phyloP scores from a whole-genome alignment of 2,329 filamentous ascomycete species.

The Sarocladiaceae sp. region DNA sequence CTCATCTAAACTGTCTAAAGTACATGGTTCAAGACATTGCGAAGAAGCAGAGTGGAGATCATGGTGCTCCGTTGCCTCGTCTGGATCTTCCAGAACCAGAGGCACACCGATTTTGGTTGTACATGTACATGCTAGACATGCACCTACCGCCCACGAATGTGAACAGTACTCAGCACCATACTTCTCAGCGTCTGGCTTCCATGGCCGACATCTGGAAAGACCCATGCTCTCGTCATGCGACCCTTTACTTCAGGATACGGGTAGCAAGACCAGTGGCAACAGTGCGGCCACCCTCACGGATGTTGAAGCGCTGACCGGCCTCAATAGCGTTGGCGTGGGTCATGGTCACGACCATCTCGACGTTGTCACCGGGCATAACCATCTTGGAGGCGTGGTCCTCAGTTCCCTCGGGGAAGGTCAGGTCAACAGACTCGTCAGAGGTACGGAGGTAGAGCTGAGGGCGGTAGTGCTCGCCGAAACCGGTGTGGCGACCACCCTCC shows the following conservation, averaged over 20 bases:
- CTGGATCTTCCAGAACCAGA: background rate
- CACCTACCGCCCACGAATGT: background rate
- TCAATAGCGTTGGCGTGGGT: conserved; percentile 83
- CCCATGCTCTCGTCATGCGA: background rate
- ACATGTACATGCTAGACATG: conserved; percentile 4
- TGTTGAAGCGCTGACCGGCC: conserved; percentile 91
- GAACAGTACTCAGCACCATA: background rate
- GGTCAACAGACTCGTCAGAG: conserved; percentile 69
- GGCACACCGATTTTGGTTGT: conserved; percentile 6
- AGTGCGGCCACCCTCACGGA: conserved; percentile 91
- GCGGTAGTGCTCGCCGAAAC: conserved; percentile 93
- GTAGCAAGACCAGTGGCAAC: conserved; percentile 80
- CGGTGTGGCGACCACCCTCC: conserved; percentile 94
- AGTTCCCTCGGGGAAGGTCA: conserved; percentile 81
- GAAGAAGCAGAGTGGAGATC: conserved; percentile 37
- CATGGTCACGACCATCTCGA: conserved; percentile 90
- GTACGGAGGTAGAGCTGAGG: conserved; percentile 96
- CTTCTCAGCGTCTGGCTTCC: background rate
- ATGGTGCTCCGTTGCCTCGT: conserved; percentile 7
- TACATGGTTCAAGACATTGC: conserved; percentile 30
- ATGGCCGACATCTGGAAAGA: background rate
- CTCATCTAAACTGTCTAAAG: conserved; percentile 26
- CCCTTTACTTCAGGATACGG: conserved; percentile 54
- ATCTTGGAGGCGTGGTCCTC: conserved; percentile 68
- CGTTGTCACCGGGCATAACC: conserved; percentile 97